Evolutionary conservation across 2,329 filamentous ascomycete genomes (phyloP), one percentile per base, ranked within the genome.

Genomic region (Verticillium albo-atrum): DNA sequence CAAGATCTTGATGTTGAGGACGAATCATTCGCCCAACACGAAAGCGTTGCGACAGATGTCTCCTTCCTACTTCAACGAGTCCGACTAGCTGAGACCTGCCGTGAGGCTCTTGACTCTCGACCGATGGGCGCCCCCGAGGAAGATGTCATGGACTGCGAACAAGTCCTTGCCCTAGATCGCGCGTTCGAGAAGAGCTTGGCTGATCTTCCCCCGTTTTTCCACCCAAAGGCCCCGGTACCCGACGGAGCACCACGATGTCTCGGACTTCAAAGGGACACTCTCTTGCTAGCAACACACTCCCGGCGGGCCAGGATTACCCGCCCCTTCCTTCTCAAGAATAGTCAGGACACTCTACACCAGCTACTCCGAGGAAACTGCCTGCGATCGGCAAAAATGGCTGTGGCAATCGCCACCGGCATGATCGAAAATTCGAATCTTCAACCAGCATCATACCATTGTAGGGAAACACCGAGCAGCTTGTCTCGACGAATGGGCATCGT

Each of bases 11-110:
- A 69, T 7, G 66, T 71, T 3, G 66, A 66, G 2, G 59, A 66
- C 15, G 68, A 72, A 7, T 60, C 67, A 2, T 30, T 74, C 6
- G 68, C 67, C 2, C 68, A 68, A 17, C 71, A 75, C 0, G 56
- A 67, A 1, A 65, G 67, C 12, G 63, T 71, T n/a, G 62, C 69
- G 1, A 78, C 76, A 0, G 67, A 66, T 23, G 68, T 75, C 57
- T 75, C 74, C 1, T 75, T 72, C 55, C 71, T 75, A 28, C 63
- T 78, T 12, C 71, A 75, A 50, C 72, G 75, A 17, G 67, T 74
- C 56, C 71, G 70, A 4, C 66, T 79, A 1, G 70, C 72, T 7
- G 75, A 78, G 42, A 62, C 76, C 23, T 69, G 68, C 57, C 75
- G 74, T 9, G 62, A 65, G 4, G 69, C 75, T 12, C 66, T 71